A percentile compares a stretch with the other conserved stretches of the same genome.
Evolutionary conservation across 2,329 filamentous ascomycete genomes (phyloP).

Genomic region (Aspergillus sclerotialis): DNA sequence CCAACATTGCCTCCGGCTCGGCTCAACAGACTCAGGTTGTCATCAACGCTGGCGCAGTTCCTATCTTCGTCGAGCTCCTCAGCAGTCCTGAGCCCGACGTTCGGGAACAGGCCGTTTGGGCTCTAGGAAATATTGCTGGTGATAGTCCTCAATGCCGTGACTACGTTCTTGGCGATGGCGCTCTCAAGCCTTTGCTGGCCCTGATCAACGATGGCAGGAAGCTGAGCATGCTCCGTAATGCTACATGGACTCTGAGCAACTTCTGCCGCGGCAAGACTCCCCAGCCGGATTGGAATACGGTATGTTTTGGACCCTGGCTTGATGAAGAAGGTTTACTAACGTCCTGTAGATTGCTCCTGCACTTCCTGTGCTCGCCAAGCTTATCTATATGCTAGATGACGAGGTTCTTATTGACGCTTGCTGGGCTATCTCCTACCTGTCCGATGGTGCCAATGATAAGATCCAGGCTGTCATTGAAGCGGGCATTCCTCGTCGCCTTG

Average conservation of each 20-base stretch:
- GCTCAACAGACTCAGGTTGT: conserved; percentile 97
- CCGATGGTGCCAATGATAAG: conserved; percentile 97
- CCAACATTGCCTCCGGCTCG: conserved; percentile 97
- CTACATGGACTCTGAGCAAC: conserved; percentile 98
- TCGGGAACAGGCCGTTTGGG: conserved; percentile 96
- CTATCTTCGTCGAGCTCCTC: conserved; percentile 95
- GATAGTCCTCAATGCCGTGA: conserved; percentile 97
- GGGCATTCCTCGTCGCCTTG: conserved; percentile 89
- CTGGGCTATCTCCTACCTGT: conserved; percentile 99
- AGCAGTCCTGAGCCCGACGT: conserved; percentile 96
- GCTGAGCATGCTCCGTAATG: conserved; percentile 97
- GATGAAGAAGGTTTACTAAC: conserved; percentile 11
- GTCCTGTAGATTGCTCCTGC: conserved; percentile 75
- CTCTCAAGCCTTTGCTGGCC: conserved; percentile 79
- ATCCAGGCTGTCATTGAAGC: conserved; percentile 99
- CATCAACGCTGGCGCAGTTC: conserved; percentile 94
- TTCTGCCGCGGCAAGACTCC: conserved; percentile 99
- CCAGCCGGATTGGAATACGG: conserved; percentile 94
- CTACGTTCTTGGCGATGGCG: conserved; percentile 86
- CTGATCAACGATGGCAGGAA: conserved; percentile 96
- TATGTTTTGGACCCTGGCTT: conserved; percentile 47
- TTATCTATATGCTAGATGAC: conserved; percentile 96
- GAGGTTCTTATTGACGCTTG: conserved; percentile 98
- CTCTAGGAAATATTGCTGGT: conserved; percentile 95
- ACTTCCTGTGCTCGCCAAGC: conserved; percentile 88